Evolutionary conservation across 2,329 filamentous ascomycete species (phyloP).

Genomic region (Aureobasidium leucospermi): DNA sequence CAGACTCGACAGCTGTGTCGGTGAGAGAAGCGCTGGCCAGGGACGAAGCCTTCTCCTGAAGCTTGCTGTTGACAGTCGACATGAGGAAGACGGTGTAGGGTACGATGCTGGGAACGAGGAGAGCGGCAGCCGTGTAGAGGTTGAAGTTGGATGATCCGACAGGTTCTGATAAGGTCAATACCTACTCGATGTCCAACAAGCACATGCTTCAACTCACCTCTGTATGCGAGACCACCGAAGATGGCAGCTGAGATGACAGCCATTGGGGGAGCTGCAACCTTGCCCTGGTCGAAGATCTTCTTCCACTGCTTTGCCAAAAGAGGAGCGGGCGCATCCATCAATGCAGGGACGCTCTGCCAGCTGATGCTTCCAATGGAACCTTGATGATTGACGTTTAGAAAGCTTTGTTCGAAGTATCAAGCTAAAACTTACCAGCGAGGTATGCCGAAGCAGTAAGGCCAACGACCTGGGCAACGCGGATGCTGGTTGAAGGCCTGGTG

Average conservation of each 20-base stretch:
- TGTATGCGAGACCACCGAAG: conserved; percentile 42
- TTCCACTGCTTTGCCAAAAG: conserved; percentile 51
- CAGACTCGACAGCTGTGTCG: conserved; percentile 33
- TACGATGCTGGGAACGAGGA: conserved; percentile 39
- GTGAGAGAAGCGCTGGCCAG: conserved; percentile 31
- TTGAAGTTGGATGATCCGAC: conserved; percentile 29
- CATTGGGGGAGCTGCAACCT: conserved; percentile 32
- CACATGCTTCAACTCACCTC: conserved; percentile 21
- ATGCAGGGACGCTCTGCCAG: conserved; percentile 37
- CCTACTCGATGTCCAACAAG: too few species aligned
- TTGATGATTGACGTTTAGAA: not conserved
- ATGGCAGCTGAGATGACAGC: conserved; percentile 35
- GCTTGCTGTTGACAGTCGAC: conserved; percentile 40
- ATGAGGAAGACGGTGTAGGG: conserved; percentile 48
- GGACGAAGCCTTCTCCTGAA: conserved; percentile 38
- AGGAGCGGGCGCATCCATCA: conserved; percentile 49
- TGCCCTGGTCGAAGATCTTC: conserved; percentile 35
- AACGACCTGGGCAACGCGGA: conserved; percentile 44
- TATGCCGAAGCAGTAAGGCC: conserved; percentile 46
- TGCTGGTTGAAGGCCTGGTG: conserved; percentile 17
- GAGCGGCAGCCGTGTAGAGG: conserved; percentile 41
- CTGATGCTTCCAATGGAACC: conserved; percentile 4
- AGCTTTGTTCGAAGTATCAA: not conserved
- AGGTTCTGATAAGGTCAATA: conserved; percentile 19
- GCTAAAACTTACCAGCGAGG: conserved; percentile 30